Base-by-base conservation (phyloP, 140 eudicot species). In the Erigeron philadelphicus region DNA sequence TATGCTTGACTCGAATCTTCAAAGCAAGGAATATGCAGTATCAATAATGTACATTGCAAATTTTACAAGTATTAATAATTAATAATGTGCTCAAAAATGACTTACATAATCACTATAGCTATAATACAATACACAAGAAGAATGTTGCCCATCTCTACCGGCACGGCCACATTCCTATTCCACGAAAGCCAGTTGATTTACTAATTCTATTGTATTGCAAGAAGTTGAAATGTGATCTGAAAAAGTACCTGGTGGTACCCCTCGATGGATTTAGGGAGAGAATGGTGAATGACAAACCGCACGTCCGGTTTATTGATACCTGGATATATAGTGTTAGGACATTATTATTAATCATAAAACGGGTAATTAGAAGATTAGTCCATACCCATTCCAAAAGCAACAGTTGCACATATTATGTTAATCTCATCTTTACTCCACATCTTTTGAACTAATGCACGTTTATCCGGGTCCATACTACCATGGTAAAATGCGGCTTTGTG, bases 331-430 rank as follows among this genome's bases (percentile, higher is more conserved):
- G 73, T 76, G 67, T 81, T 66, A 78, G 72, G 56, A 47, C 12
- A 59, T 47, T 47, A 17, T 12, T 42, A 68, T 61, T 11, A 1
- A 66, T 47, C 53, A 76, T 59, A 45, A 23, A 61, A 49, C 52
- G 50, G 64, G 63, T 40, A 72, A 52, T 58, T 42, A 40, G 38
- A 61, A 71, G 47, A 76, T n/a, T 41, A 9, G 41, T 17, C 6
- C 61, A 67, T 89, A 89, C 98, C 98, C 98, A 93, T 93, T 68
- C 98, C 98, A 81, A 93, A 93, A 57, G 98, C 98, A 70, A 93
- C 90, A 25, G 96, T 93, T 70, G 98, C 98, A 76, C 98, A 89
- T 54, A 89, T 93, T 56, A 93, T 85, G 59, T 85, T 89, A 53
- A 89, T 79, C 72, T 89, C 95, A 77, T 93, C 96, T 79, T 86